These are phyloP conservation scores for Tillandsia leiboldiana DNA, from an alignment of 176 grass and related monocot genomes.

Conservation along the genomic window DNA sequence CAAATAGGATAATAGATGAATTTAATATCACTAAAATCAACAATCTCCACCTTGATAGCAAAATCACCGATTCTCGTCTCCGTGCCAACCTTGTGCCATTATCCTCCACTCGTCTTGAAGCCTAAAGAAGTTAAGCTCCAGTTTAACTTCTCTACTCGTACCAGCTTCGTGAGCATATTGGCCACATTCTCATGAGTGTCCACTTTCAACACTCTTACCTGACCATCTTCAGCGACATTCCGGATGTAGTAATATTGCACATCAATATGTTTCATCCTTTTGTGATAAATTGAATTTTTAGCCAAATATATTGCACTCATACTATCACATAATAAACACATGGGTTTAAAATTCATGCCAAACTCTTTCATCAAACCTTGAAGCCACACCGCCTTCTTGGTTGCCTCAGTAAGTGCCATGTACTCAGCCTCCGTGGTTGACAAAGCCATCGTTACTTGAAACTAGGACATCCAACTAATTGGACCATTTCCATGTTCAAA, in stretches of 20 bases:
- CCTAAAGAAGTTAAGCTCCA: too few species aligned
- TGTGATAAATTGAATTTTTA: neutral
- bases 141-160: too few species aligned
- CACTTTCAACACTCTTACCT: neutral
- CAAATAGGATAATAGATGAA: too few species aligned
- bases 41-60: too few species aligned
- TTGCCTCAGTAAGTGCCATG: neutral
- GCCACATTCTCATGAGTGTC: neutral
- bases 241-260: neutral
- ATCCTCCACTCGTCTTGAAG: too few species aligned
- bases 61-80: too few species aligned
- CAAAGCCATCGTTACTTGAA: constrained; percentile 5
- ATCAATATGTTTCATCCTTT: constrained; percentile 2
- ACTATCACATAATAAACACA: too few species aligned
- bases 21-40: too few species aligned
- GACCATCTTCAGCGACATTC: neutral
- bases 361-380: neutral
- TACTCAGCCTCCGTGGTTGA: neutral
- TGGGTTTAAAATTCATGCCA: too few species aligned
- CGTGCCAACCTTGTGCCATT: too few species aligned
- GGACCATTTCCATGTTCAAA: neutral
- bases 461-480: neutral
- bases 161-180: neutral
- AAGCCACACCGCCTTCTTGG: neutral
- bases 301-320: neutral